phyloP scores from a whole-genome alignment of 2,329 filamentous ascomycete genomes.

The Cyphellophora attinorum region DNA sequence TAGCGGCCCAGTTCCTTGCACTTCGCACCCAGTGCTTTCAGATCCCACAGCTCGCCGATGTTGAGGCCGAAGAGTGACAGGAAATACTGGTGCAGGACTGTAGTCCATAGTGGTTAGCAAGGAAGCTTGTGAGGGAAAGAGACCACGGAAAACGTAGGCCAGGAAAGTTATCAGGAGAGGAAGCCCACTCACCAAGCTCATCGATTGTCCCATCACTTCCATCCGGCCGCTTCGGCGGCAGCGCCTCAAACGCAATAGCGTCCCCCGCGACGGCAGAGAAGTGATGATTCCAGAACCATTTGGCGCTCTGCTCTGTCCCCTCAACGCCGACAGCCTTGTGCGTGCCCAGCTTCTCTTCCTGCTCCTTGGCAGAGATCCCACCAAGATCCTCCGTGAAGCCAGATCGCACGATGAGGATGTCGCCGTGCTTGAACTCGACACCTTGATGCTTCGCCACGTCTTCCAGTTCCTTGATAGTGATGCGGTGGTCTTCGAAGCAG shows the following conservation, averaged over 20 bases:
- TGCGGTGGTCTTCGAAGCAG: constrained; percentile 30
- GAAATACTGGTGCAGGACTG: constrained; percentile 33
- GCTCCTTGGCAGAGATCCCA: constrained; percentile 28
- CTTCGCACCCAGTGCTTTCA: constrained; percentile 28
- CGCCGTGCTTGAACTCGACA: constrained; percentile 48
- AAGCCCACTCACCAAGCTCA: constrained; percentile 33
- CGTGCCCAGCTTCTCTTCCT: constrained; percentile 20
- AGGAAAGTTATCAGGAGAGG: too few species aligned
- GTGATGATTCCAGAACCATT: constrained; percentile 50
- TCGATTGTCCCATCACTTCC: constrained; percentile 17
- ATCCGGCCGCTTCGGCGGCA: constrained; percentile 26
- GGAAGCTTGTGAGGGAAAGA: constrained; percentile 2
- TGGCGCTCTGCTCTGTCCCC: constrained; percentile 37
- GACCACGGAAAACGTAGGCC: neutral
- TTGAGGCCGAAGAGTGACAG: constrained; percentile 41
- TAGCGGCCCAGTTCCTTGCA: constrained; percentile 28
- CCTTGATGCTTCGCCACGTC: constrained; percentile 47
- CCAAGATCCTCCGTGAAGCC: constrained; percentile 54
- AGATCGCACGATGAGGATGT: constrained; percentile 57
- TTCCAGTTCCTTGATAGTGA: constrained; percentile 49
- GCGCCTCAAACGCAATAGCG: constrained; percentile 45
- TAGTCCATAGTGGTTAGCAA: constrained; percentile 7
- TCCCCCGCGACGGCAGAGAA: constrained; percentile 51
- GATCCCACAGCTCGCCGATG: constrained; percentile 36
- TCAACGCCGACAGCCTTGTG: constrained; percentile 40